These are phyloP conservation scores for Cercospora sesami DNA, from an alignment of 2,329 filamentous ascomycete genomes.

Conservation along the genomic window DNA sequence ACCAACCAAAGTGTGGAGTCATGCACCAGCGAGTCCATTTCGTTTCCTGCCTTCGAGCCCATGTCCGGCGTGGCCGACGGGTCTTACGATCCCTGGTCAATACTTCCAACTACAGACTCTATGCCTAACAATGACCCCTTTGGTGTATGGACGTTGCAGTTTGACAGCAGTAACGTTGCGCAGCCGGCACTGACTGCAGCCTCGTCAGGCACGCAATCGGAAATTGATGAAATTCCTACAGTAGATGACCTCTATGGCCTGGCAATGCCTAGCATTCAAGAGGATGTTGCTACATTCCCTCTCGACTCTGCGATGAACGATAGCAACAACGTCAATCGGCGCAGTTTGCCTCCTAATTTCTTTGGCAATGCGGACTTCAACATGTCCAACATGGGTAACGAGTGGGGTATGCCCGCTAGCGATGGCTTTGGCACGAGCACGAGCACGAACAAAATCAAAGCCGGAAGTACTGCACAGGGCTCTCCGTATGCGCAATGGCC, in stretches of 20 bases:
- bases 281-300: slow-evolving; percentile 30
- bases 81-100: slow-evolving; percentile 37
- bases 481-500: slow-evolving; percentile 29
- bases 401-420: slow-evolving; percentile 27
- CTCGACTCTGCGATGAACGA: slow-evolving; percentile 16
- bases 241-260: slow-evolving; percentile 38
- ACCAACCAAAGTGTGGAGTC: slow-evolving; percentile 33
- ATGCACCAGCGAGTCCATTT: slow-evolving; percentile 26
- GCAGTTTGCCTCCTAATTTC: slow-evolving; percentile 38
- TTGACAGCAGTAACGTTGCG: slow-evolving; percentile 29
- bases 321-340: slow-evolving; percentile 30
- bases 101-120: slow-evolving; percentile 33
- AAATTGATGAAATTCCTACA: slow-evolving; percentile 40
- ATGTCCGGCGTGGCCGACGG: slow-evolving; percentile 33
- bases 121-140: slow-evolving; percentile 39
- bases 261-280: slow-evolving; percentile 37
- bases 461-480: slow-evolving; percentile 13
- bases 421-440: slow-evolving; percentile 14
- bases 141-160: slow-evolving; percentile 35
- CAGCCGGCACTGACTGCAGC: slow-evolving; percentile 42
- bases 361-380: slow-evolving; percentile 33
- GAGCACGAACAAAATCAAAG: slow-evolving; percentile 21
- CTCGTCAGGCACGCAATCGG: slow-evolving; percentile 43
- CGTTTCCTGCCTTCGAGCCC: slow-evolving; percentile 29
- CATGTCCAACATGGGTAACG: slow-evolving; percentile 22